Conservation (phyloP, 176 grass and related monocot species). For the Zea mays region Zm-B73-REFERENCE-NAM-5.0 NC_050100.1:114426001-114426500, state of each 20-base stretch:
- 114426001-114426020: constrained; percentile 97
- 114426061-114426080: constrained; percentile 83
- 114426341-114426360: constrained; percentile 79
- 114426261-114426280: not conserved
- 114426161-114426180: constrained; percentile 14
- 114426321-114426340: constrained; percentile 91
- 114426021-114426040: constrained; percentile 87
- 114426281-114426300: constrained; percentile 49
- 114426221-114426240: constrained; percentile 14
- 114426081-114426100: constrained; percentile 95
- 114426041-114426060: constrained; percentile 97
- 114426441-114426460: constrained; percentile 7
- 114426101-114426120: not conserved
- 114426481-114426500: constrained; percentile 94
- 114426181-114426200: constrained; percentile 3
- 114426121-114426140: not conserved
- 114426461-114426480: constrained; percentile 49
- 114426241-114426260: not conserved
- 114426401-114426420: not conserved
- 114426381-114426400: constrained; percentile 6
- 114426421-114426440: not conserved
- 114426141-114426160: not conserved
- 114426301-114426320: constrained; percentile 84
- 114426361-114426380: constrained; percentile 93
- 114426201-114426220: constrained; percentile 20